Percentiles rank a stretch among this genome's conserved stretches.
These are phyloP conservation scores for Eremothecium cymbalariae DNA, from an alignment of 1,139 yeast species.

Conservation along the genomic window DNA sequence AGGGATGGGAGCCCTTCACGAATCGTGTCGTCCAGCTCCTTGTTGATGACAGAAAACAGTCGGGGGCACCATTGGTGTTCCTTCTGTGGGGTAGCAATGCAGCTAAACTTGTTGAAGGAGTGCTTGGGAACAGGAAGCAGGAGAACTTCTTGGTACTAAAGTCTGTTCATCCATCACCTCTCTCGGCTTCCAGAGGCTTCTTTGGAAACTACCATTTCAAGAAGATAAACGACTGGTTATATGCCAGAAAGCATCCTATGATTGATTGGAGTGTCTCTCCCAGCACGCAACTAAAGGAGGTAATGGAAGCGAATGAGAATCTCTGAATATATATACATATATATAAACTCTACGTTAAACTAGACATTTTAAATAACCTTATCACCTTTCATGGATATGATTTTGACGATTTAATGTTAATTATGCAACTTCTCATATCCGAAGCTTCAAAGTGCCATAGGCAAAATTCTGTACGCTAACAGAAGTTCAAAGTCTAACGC, in stretches of 20 bases:
- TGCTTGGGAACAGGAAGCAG: conserved; percentile 32
- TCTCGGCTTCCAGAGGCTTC: conserved; percentile 81
- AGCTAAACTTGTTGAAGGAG: conserved; percentile 50
- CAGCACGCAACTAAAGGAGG: conserved; percentile 21
- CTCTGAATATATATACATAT: too few relatives aligned
- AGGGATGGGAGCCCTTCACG: conserved; percentile 93
- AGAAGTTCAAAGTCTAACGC: too few relatives aligned
- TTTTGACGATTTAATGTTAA: too few relatives aligned
- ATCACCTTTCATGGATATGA: too few relatives aligned
- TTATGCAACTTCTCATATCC: too few relatives aligned
- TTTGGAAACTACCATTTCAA: conserved; percentile 65
- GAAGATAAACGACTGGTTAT: conserved; percentile 68
- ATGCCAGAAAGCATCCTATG: conserved; percentile 31
- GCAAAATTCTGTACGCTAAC: too few relatives aligned
- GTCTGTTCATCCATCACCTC: conserved; percentile 91
- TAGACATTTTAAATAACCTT: too few relatives aligned
- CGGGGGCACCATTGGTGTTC: conserved; percentile 53
- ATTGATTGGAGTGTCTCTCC: conserved; percentile 56
- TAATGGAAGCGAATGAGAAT: conserved; percentile 9
- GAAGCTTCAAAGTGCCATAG: too few relatives aligned
- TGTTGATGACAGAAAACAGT: conserved; percentile 33
- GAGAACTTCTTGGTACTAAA: conserved; percentile 47
- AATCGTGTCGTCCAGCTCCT: conserved; percentile 55
- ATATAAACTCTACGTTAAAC: too few relatives aligned
- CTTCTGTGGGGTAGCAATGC: conserved; percentile 97